phyloP scores from a whole-genome alignment of 2,329 filamentous ascomycete species.

The Exophiala oligosperma region DNA sequence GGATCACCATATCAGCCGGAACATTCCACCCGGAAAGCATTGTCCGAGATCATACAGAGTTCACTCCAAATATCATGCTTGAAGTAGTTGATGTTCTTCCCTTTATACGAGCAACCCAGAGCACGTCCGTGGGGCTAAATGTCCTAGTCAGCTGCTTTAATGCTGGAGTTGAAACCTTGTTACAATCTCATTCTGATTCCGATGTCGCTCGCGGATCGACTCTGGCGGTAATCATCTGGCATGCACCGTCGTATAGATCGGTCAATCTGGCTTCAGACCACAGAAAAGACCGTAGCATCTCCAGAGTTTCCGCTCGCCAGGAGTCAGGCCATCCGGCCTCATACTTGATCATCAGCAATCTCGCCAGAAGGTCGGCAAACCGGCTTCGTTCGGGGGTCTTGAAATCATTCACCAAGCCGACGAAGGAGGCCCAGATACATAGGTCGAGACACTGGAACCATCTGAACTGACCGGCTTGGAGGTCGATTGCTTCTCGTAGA shows the following conservation, averaged over 20 bases:
- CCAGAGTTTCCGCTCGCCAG: slow-evolving; percentile 3
- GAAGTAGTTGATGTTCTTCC: too few relatives aligned
- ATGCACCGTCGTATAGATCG: slow-evolving; percentile 2
- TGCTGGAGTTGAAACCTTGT: too few relatives aligned
- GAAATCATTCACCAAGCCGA: slow-evolving; percentile 8
- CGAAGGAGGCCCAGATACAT: slow-evolving; percentile 11
- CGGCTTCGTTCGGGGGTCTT: slow-evolving; percentile 1
- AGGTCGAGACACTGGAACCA: background rate
- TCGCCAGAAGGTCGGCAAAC: slow-evolving; percentile 4
- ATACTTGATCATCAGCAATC: slow-evolving; percentile 4
- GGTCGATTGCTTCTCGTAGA: slow-evolving; percentile 3
- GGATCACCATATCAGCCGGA: too few relatives aligned
- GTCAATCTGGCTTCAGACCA: slow-evolving; percentile 11
- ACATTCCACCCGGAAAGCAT: too few relatives aligned
- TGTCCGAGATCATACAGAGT: too few relatives aligned
- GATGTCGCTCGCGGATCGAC: too few relatives aligned
- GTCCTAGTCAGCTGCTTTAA: too few relatives aligned
- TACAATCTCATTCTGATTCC: too few relatives aligned
- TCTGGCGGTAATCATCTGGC: slow-evolving; percentile 1
- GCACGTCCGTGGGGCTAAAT: too few relatives aligned
- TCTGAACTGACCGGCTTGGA: background rate
- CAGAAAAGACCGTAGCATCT: slow-evolving; percentile 10
- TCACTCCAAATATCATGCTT: too few relatives aligned
- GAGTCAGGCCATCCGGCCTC: background rate
- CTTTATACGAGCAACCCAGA: too few relatives aligned